Conservation (phyloP, 257 asterid genomes). For the Linaria vulgaris region DNA sequence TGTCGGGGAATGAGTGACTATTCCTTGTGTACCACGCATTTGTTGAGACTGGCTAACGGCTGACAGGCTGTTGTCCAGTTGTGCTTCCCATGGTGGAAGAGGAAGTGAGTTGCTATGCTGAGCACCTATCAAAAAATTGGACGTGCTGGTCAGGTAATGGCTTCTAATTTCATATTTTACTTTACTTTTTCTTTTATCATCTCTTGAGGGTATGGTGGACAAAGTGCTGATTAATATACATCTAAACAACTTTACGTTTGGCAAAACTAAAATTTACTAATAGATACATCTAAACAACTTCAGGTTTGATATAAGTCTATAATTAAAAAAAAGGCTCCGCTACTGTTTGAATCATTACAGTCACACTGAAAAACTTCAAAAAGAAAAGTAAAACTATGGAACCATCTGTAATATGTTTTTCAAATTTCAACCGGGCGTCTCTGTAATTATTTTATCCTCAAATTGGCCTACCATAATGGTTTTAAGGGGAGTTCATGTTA, state of each 20-base stretch:
- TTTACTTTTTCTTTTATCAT: not conserved
- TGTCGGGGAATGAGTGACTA: slow-evolving; percentile 35
- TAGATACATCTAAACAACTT: not conserved
- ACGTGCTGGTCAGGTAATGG: slow-evolving; percentile 5
- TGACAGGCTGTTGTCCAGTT: slow-evolving; percentile 42
- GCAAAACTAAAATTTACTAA: no score
- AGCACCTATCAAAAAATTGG: slow-evolving; percentile 38
- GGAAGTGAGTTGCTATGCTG: slow-evolving; percentile 57
- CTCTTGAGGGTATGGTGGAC: not conserved
- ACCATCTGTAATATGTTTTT: not conserved
- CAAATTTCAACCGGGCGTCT: not conserved
- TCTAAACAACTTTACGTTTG: not conserved
- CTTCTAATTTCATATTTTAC: not conserved
- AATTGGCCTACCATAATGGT: not conserved
- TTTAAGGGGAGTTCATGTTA: not conserved
- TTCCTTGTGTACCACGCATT: slow-evolving; percentile 44
- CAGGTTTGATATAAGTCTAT: no score
- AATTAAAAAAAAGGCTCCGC: not conserved
- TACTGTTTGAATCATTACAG: not conserved
- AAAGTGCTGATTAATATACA: not conserved
- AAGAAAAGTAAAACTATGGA: no score
- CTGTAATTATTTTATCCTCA: not conserved
- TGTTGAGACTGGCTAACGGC: slow-evolving; percentile 45
- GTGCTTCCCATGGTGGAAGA: slow-evolving; percentile 97
- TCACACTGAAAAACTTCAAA: not conserved